Percentiles rank a stretch among this genome's conserved stretches.
These are phyloP conservation scores for Eucalyptus curtisii DNA, from an alignment of 345 rosid genomes.

Conservation along the genomic window DNA sequence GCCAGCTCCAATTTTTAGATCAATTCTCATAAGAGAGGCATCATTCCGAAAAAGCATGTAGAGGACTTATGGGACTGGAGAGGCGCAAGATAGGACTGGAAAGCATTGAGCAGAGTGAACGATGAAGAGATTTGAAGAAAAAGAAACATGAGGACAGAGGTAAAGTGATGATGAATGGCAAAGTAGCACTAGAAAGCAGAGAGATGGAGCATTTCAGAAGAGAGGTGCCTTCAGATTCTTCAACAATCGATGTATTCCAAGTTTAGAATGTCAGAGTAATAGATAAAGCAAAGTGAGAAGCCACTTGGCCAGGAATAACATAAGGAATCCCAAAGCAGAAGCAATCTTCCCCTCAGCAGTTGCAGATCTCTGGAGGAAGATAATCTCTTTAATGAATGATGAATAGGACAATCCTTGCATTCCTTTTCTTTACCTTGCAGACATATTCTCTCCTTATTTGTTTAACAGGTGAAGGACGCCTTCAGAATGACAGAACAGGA, in stretches of 20 bases:
- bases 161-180: not conserved
- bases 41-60: not conserved
- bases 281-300: not conserved
- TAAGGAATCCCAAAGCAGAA: not conserved
- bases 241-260: not conserved
- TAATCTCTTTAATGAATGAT: not conserved
- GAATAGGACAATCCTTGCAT: not conserved
- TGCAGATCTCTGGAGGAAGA: not conserved
- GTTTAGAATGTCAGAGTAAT: not conserved
- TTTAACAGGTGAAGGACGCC: conserved; percentile 88
- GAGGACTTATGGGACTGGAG: not conserved
- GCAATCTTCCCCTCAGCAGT: not conserved
- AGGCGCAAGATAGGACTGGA: not conserved
- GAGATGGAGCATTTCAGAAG: not conserved
- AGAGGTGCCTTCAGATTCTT: not conserved
- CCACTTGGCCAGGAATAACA: not conserved
- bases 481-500: conserved; percentile 88
- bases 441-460: conserved; percentile 95
- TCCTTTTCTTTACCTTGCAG: conserved; percentile 82
- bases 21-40: not conserved
- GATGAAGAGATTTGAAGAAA: not conserved
- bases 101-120: not conserved
- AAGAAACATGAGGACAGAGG: not conserved
- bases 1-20: not conserved
- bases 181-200: not conserved